phyloP scores from a whole-genome alignment of 345 rosid species.

The Populus pruinosa region DNA sequence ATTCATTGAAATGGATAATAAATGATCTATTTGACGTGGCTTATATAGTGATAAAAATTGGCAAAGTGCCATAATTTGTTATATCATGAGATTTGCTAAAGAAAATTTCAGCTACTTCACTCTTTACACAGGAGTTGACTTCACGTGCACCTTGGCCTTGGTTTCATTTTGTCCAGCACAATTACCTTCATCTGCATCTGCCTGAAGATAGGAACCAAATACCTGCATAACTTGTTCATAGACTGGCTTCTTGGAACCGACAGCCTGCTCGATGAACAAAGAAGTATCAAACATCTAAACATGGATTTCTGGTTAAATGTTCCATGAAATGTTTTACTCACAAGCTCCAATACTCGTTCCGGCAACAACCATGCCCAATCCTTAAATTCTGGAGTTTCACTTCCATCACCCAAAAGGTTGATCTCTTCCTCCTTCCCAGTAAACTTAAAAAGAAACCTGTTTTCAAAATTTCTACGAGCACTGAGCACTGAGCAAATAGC shows the following conservation, averaged over 20 bases:
- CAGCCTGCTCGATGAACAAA: constrained; percentile 37
- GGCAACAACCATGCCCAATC: constrained; percentile 75
- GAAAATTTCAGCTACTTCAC: not conserved
- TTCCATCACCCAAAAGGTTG: constrained; percentile 67
- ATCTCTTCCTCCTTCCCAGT: constrained; percentile 75
- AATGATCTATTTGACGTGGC: not conserved
- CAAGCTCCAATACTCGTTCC: constrained; percentile 51
- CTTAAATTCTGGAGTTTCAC: constrained; percentile 65
- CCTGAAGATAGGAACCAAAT: constrained; percentile 49
- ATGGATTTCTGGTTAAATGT: no score
- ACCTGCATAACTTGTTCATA: constrained; percentile 59
- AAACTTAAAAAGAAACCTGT: constrained; percentile 74
- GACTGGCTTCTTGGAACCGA: constrained; percentile 66
- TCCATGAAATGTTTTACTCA: constrained; percentile 22
- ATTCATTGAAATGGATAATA: not conserved
- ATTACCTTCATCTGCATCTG: constrained; percentile 28
- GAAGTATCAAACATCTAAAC: not conserved
- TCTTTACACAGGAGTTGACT: not conserved
- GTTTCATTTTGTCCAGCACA: constrained; percentile 8
- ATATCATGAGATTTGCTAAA: not conserved
- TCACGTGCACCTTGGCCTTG: not conserved
- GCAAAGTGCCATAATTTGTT: not conserved
- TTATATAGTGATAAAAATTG: not conserved
- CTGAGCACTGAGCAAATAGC: not conserved
- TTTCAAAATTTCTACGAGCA: not conserved